Percentiles rank a stretch among this genome's conserved stretches.
Conservation (phyloP, 352 stramenopile genomes). For the Phytophthora gonapodyides region DNA sequence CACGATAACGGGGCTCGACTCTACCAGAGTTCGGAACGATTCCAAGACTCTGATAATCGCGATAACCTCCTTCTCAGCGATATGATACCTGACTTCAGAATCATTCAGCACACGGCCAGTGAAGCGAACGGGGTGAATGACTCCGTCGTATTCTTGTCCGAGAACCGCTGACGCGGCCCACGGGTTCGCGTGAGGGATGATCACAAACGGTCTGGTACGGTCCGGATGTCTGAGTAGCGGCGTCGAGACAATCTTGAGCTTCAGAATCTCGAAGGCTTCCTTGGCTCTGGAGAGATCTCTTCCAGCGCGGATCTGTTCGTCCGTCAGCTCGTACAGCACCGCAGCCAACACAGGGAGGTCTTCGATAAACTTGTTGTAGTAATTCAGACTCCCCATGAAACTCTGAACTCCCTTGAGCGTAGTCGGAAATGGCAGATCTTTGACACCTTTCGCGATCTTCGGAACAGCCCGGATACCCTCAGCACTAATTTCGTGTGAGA, state of each 20-base stretch:
- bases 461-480: too few species aligned
- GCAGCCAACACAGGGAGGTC: slow-evolving; percentile 17
- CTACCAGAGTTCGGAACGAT: background rate
- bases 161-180: background rate
- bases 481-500: too few species aligned
- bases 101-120: background rate
- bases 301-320: background rate
- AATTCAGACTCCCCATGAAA: slow-evolving; percentile 23
- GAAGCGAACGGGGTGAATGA: slow-evolving; percentile 2
- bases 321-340: background rate
- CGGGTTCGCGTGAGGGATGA: background rate
- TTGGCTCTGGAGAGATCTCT: background rate
- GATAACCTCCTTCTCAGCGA: slow-evolving; percentile 4
- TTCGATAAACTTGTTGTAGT: slow-evolving; percentile 22
- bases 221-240: background rate
- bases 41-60: slow-evolving; percentile 1
- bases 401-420: background rate
- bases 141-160: background rate
- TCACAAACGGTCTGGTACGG: background rate
- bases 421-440: too few species aligned
- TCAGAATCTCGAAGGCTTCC: slow-evolving; percentile 1
- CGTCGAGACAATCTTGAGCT: slow-evolving; percentile 2
- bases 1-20: background rate
- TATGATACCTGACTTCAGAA: background rate
- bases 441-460: too few species aligned